Evolutionary conservation across 306 rosid species (phyloP).

Genomic region (Carpinus viminea): DNA sequence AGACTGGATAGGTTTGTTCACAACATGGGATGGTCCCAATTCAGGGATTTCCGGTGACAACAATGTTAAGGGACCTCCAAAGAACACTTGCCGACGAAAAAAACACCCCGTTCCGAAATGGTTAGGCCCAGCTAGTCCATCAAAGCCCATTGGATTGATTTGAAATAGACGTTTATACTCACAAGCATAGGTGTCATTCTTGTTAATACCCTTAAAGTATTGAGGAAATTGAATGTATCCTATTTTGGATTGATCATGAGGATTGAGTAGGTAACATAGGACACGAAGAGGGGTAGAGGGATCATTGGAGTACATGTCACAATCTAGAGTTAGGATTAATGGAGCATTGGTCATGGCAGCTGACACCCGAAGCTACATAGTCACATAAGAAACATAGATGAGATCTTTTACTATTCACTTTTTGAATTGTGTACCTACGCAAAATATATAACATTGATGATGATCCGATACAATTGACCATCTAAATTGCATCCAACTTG

Average conservation of each 20-base stretch:
- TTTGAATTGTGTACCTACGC: too few relatives aligned
- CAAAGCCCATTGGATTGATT: slow-evolving; percentile 32
- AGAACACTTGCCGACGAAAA: slow-evolving; percentile 35
- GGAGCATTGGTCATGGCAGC: slow-evolving; percentile 52
- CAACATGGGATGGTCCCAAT: slow-evolving; percentile 27
- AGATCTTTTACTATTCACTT: too few relatives aligned
- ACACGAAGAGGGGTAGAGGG: slow-evolving; percentile 30
- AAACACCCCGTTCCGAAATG: slow-evolving; percentile 45
- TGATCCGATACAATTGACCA: too few relatives aligned
- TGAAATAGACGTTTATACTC: slow-evolving; percentile 18
- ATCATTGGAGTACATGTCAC: slow-evolving; percentile 50
- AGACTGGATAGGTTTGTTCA: slow-evolving; percentile 25
- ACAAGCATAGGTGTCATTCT: slow-evolving; percentile 35
- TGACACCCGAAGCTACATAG: slow-evolving; percentile 41
- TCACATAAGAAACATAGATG: background rate
- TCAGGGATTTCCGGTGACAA: slow-evolving; percentile 21
- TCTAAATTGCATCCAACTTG: too few relatives aligned
- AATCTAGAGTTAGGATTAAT: slow-evolving; percentile 35
- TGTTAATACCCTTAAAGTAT: slow-evolving; percentile 32
- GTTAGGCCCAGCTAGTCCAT: slow-evolving; percentile 37
- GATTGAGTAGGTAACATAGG: slow-evolving; percentile 37
- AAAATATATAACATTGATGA: too few relatives aligned
- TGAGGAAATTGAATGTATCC: slow-evolving; percentile 50
- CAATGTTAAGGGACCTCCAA: slow-evolving; percentile 35
- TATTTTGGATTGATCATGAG: background rate